Evolutionary conservation across 768 basidiomycete species (phyloP), one percentile per base, ranked within the genome.

Genomic region (Boletus subcaerulescens): DNA sequence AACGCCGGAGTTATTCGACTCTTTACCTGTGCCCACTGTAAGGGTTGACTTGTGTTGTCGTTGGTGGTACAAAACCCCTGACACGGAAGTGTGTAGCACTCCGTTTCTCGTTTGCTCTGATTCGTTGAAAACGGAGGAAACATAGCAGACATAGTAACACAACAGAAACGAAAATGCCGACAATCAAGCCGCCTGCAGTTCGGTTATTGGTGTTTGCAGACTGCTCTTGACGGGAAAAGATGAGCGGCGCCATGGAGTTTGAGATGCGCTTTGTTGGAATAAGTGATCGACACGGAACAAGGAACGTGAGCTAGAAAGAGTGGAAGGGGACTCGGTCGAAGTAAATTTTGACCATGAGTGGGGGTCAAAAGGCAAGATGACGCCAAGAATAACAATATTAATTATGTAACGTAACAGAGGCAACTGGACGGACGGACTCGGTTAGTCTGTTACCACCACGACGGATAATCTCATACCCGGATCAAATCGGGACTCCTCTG

Each of bases 181-280:
- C 64, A 12, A 58, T 45, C 5, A 75, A 70, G 60, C 86, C 77
- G 7, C 81, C 85, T 50, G 70, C 79, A 45, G 85, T 77, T 60
- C 77, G 74, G 20, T 75, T 65, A 6, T 77, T 68, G 43, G 55
- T 59, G 8, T 9, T 33, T 26, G 47, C 7, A 6, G 17, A 22
- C 3, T 15, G 22, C 18, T 8, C 14, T 40, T 31, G 24, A 26
- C 65, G 69, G 18, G 55, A 17, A 53, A 50, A 42, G 49, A 57
- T 20, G 24, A 32, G 39, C 15, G 65, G 52, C 7, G 68, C 61
- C 61, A 70, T 71, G 18, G 33, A 50, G 14, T 53, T 35, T 18
- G 47, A 22, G 44, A n/a, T 32, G 33, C 33, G 41, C 15, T 18
- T 43, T 53, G 31, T 38, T 7, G 26, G 31, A 49, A 20, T 24